Evolutionary conservation across 1,284 basidiomycete species (phyloP).

Genomic region (Meira nashicola): DNA sequence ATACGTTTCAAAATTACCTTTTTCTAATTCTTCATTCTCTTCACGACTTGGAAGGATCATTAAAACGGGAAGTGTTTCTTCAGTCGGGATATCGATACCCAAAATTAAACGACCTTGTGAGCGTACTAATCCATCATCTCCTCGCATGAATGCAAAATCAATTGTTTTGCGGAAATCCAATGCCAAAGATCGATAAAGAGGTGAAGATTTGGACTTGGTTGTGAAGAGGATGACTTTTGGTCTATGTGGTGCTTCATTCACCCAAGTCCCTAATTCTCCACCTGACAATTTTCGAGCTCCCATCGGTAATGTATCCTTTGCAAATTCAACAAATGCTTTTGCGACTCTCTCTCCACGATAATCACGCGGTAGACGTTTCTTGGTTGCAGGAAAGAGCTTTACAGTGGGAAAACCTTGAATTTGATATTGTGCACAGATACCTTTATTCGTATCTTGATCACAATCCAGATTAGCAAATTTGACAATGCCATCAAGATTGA

Average conservation of each 20-base stretch:
- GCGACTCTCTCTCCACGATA: slow-evolving; percentile 73
- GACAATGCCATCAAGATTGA: slow-evolving; percentile 72
- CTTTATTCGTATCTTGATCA: slow-evolving; percentile 75
- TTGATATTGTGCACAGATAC: slow-evolving; percentile 74
- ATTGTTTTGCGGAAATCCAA: slow-evolving; percentile 44
- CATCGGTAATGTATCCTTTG: slow-evolving; percentile 68
- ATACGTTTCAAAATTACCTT: slow-evolving; percentile 31
- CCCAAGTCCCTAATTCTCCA: slow-evolving; percentile 55
- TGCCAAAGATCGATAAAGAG: slow-evolving; percentile 48
- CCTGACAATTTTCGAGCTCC: slow-evolving; percentile 62
- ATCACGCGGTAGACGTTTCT: slow-evolving; percentile 62
- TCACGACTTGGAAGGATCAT: slow-evolving; percentile 28
- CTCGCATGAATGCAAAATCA: slow-evolving; percentile 41
- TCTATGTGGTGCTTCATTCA: slow-evolving; percentile 16
- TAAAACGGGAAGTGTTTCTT: slow-evolving; percentile 35
- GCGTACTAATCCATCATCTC: slow-evolving; percentile 32
- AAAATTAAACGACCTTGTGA: slow-evolving; percentile 29
- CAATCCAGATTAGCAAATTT: slow-evolving; percentile 88
- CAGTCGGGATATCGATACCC: slow-evolving; percentile 28
- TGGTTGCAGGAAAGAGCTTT: slow-evolving; percentile 58
- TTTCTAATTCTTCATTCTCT: slow-evolving; percentile 18
- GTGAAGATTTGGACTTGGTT: slow-evolving; percentile 40
- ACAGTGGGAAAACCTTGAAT: slow-evolving; percentile 89
- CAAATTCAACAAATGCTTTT: slow-evolving; percentile 71
- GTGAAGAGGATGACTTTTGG: slow-evolving; percentile 48